Evolutionary conservation across 352 stramenopile species (phyloP).

Genomic region (Globisporangium iwayamae): DNA sequence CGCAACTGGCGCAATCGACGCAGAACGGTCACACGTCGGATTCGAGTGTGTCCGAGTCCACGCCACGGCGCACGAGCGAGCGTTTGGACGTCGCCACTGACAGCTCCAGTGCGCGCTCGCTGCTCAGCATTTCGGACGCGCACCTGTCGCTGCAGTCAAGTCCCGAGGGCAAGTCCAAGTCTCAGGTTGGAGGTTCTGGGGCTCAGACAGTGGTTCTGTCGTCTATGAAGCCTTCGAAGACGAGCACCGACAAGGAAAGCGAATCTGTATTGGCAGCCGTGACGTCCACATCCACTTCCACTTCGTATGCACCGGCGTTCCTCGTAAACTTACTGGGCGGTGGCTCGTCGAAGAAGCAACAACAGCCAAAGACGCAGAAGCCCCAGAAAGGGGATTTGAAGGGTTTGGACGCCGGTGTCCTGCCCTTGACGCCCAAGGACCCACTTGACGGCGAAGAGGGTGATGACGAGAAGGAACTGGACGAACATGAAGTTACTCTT

Average conservation of each 20-base stretch:
- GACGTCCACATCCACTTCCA: not conserved
- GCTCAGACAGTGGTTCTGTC: not conserved
- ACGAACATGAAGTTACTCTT: not conserved
- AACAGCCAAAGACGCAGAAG: slow-evolving; percentile 1
- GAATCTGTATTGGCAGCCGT: not conserved
- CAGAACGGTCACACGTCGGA: slow-evolving; percentile 9
- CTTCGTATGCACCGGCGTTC: slow-evolving; percentile 16
- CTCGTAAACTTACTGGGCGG: slow-evolving; percentile 8
- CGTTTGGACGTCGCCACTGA: slow-evolving; percentile 15
- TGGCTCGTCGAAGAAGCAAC: slow-evolving; percentile 5
- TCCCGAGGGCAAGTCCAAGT: not conserved
- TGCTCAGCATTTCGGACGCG: slow-evolving; percentile 1
- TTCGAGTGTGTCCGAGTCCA: slow-evolving; percentile 15
- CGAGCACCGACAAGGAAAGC: slow-evolving; percentile 3
- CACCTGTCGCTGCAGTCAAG: not conserved
- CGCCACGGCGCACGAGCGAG: slow-evolving; percentile 7
- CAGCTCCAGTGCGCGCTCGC: slow-evolving; percentile 11
- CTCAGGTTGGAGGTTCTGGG: not conserved
- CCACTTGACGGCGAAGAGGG: slow-evolving; percentile 42
- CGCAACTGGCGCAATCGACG: not conserved
- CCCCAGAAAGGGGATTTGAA: slow-evolving; percentile 11
- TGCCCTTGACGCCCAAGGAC: slow-evolving; percentile 17
- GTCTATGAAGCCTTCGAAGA: not conserved
- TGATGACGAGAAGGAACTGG: slow-evolving; percentile 40
- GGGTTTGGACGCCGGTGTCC: slow-evolving; percentile 6